Conservation (phyloP, 2,329 filamentous ascomycete species). For the Fulvia fulva region DNA sequence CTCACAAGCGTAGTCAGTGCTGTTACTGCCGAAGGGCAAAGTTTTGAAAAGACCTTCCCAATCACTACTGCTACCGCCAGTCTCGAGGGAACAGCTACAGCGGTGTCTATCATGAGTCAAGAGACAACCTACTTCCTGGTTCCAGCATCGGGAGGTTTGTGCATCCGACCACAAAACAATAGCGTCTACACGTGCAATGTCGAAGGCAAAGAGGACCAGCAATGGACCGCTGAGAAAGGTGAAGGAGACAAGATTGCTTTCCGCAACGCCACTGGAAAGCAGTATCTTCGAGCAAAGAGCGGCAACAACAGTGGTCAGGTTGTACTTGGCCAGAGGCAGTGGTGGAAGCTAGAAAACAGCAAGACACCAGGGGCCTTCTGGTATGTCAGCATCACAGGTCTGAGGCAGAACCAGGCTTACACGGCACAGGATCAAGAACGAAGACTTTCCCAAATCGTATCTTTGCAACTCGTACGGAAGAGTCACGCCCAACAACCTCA, state of each 20-base stretch:
- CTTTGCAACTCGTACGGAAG: not conserved
- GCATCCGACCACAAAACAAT: not conserved
- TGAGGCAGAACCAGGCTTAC: too few species aligned
- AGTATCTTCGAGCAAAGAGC: not conserved
- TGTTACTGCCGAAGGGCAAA: not conserved
- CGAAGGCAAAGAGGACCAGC: not conserved
- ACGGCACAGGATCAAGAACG: constrained; percentile 1
- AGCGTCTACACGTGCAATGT: not conserved
- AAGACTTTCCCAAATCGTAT: not conserved
- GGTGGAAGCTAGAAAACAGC: not conserved
- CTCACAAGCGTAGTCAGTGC: not conserved
- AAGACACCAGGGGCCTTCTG: not conserved
- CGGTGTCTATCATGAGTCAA: not conserved
- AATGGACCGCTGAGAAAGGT: not conserved
- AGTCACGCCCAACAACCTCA: not conserved
- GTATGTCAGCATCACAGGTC: too few species aligned
- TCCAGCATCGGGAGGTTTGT: not conserved
- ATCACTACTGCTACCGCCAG: not conserved
- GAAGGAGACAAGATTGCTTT: not conserved
- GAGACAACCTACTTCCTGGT: not conserved
- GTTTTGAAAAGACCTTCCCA: not conserved
- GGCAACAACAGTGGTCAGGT: not conserved
- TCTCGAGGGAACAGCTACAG: not conserved
- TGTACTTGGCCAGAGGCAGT: not conserved
- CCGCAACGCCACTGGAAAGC: not conserved